These are phyloP conservation scores for Trichoderma hamatum DNA, from an alignment of 2,329 filamentous ascomycete species.

Conservation along the genomic window DNA sequence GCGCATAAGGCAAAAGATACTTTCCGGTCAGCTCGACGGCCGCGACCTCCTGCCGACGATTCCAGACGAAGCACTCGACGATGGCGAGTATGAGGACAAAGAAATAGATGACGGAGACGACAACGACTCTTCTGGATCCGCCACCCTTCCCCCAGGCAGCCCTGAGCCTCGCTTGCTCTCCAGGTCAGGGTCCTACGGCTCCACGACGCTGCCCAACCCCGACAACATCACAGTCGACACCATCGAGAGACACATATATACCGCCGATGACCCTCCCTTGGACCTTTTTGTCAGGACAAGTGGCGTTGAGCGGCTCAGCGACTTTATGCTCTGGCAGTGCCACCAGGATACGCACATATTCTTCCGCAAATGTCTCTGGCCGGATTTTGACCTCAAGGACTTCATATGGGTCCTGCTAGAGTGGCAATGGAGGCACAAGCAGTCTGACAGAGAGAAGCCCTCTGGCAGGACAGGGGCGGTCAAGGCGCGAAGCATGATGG, in stretches of 20 bases:
- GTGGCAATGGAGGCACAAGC: constrained; percentile 74
- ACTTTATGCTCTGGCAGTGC: constrained; percentile 99
- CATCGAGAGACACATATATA: constrained; percentile 85
- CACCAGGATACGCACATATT: constrained; percentile 91
- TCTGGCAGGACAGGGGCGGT: constrained; percentile 40
- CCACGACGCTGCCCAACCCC: constrained; percentile 65
- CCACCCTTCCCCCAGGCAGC: constrained; percentile 60
- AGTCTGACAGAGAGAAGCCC: constrained; percentile 55
- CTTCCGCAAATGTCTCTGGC: constrained; percentile 91
- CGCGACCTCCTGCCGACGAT: constrained; percentile 54
- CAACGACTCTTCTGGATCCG: constrained; percentile 60
- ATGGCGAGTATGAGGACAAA: constrained; percentile 49
- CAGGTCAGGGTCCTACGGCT: constrained; percentile 39
- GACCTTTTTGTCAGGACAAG: constrained; percentile 92
- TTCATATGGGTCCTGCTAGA: constrained; percentile 91
- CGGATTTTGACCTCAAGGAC: constrained; percentile 91
- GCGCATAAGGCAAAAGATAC: constrained; percentile 83
- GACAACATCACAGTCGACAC: constrained; percentile 86
- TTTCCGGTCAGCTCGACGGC: constrained; percentile 63
- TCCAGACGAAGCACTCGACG: constrained; percentile 52
- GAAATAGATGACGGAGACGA: constrained; percentile 53
- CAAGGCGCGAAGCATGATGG: constrained; percentile 34
- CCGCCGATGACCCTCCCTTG: constrained; percentile 79
- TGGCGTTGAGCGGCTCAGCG: constrained; percentile 87
- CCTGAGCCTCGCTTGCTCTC: constrained; percentile 46